Base-by-base conservation (phyloP, 1,139 yeast species). In the Kluyveromyces sp. region DNA sequence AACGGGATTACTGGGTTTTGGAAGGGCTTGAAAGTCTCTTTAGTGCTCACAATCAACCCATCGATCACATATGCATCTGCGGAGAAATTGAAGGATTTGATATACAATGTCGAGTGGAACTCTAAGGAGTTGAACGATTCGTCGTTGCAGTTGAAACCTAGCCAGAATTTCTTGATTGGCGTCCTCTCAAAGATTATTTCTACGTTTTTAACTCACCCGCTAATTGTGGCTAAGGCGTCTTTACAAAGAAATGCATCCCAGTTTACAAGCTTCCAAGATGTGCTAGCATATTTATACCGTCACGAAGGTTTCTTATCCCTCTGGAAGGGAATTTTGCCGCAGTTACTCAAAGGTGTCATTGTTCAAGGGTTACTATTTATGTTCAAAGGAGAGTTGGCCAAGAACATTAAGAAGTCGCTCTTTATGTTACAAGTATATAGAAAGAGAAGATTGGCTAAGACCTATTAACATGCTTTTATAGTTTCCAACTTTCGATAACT, bases 311-410 rank as follows among this genome's bases (percentile, higher is more conserved):
- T 74, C 28, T 45, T 53, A 21, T 76, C 83, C 0, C 67, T 83
- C 49, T 87, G 88, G 77, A 86, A 83, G 70, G 96, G 96, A 4
- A 63, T 87, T 41, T 78, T 81, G 6, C 95, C 95, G 4, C 96
- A 87, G 64, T 73, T 87, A 54, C 66, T 82, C 38, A 87, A 87
- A 70, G 95, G 95, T 2, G 84, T 87, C 3, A 66, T 87, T 47
- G 96, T 87, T 3, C 96, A 87, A 65, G 96, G 96, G 0, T 72
- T 87, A 52, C 72, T 88, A 57, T 84, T 88, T 59, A 84, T 84
- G 83, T 83, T 83, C 65, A 84, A 82, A 65, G 95, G 85, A 57
- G 89, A 79, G 61, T 64, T 79, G 47, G 53, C 55, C 75, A 79
- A 63, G 39, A 41, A 45, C 21, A 50, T 74, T 28, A 39, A 39